These are phyloP conservation scores for Pyrus hybrid DNA, from an alignment of 331 rosid species.

Conservation along the genomic window DNA sequence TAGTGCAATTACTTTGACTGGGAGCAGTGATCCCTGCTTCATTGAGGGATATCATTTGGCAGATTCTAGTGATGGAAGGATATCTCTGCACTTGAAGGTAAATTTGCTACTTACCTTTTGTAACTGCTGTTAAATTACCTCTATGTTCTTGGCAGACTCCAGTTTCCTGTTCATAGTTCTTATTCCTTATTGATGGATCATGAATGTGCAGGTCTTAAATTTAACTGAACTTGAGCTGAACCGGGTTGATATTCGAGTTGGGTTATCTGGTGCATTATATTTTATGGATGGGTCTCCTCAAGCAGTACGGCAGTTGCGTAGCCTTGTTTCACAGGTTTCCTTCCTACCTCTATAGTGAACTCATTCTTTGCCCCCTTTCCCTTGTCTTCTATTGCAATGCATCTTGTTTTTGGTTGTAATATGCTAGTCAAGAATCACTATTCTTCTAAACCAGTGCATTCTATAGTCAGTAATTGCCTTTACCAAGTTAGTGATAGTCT, in stretches of 20 bases:
- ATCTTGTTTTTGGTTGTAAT: not conserved
- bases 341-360: constrained; percentile 14
- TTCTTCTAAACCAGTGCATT: not conserved
- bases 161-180: not conserved
- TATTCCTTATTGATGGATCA: constrained; percentile 5
- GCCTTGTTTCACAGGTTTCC: constrained; percentile 94
- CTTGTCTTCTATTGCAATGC: not conserved
- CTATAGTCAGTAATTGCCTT: not conserved
- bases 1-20: constrained; percentile 85
- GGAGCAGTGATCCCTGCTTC: constrained; percentile 98
- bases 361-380: not conserved
- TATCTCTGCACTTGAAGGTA: constrained; percentile 95
- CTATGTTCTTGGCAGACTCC: not conserved
- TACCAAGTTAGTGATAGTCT: not conserved
- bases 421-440: not conserved
- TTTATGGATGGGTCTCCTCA: constrained; percentile 99
- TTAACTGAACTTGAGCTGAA: constrained; percentile 90
- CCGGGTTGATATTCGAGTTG: constrained; percentile 96
- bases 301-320: constrained; percentile 93
- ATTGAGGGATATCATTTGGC: constrained; percentile 96
- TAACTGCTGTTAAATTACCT: not conserved
- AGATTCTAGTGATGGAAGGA: constrained; percentile 84
- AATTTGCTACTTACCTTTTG: constrained; percentile 1
- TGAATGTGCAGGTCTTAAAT: constrained; percentile 67
- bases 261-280: constrained; percentile 81